These are phyloP conservation scores for Lipomyces yamanashiensis DNA, from an alignment of 805 yeast species.

Conservation along the genomic window DNA sequence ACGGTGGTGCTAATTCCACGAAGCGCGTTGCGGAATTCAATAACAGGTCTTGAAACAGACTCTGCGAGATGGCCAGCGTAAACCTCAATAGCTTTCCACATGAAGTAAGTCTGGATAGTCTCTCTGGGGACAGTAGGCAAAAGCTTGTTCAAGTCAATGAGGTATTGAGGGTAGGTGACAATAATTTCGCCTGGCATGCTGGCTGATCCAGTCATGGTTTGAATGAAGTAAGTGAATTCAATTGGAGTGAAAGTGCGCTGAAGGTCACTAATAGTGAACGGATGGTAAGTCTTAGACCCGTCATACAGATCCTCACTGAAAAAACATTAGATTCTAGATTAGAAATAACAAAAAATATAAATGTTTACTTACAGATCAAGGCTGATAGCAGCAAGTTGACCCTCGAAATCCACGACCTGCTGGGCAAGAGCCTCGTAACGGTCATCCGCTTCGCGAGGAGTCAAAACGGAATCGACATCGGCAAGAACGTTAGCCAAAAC, in stretches of 20 bases:
- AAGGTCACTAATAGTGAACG: conserved; percentile 25
- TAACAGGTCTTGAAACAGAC: conserved; percentile 25
- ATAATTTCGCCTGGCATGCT: conserved; percentile 23
- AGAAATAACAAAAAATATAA: not conserved
- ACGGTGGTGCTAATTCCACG: conserved; percentile 31
- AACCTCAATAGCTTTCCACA: conserved; percentile 37
- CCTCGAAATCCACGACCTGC: conserved; percentile 34
- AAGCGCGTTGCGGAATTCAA: conserved; percentile 32
- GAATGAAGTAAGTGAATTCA: conserved; percentile 25
- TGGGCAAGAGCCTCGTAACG: conserved; percentile 30
- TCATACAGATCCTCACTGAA: conserved; percentile 33
- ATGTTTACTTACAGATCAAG: conserved; percentile 27
- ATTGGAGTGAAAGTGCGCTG: conserved; percentile 26
- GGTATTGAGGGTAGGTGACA: conserved; percentile 34
- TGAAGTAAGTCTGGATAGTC: conserved; percentile 35
- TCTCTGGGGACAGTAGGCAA: conserved; percentile 30
- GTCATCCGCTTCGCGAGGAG: conserved; percentile 16
- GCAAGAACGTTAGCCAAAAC: conserved; percentile 31
- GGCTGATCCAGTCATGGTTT: conserved; percentile 23
- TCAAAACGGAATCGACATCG: conserved; percentile 21
- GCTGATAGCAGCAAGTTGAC: conserved; percentile 24
- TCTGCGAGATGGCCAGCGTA: conserved; percentile 32
- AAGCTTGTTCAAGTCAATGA: conserved; percentile 26
- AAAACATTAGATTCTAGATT: not conserved
- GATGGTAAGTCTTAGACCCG: conserved; percentile 33